Evolutionary conservation across 2,329 filamentous ascomycete genomes (phyloP), one percentile per base, ranked within the genome.

Genomic region (Annulohypoxylon truncatum): DNA sequence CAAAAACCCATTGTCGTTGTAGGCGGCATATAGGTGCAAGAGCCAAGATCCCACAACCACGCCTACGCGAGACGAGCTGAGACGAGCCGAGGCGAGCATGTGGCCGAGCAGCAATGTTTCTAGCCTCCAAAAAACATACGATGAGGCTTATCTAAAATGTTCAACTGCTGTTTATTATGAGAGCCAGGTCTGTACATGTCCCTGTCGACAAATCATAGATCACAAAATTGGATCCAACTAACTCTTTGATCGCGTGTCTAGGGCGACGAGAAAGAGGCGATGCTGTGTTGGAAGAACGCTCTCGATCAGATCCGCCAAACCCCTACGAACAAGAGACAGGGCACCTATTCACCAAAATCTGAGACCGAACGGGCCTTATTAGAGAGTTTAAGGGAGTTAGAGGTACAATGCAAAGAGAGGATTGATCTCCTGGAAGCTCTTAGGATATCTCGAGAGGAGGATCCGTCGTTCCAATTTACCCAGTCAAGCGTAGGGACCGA

Each of bases 161-260:
- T 97, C 94, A 12, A 98, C 94, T 1, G 95, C 95, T 38, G 92
- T 97, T 56, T 97, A 97, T 81, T 97, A 97, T 79, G 96, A 99
- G 82, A 89, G 91, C 77, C 91, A 96, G 88, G 94, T 96, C 81
- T 58, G 73, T 60, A n/a, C 24, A 31, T 28, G 4, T 15, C 33
- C 8, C 26, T 50, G 9, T 24, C 22, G 61, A 66, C 33, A 48
- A 33, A 20, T 33, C 40, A 15, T 13, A 12, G 5, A 24, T 22
- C 12, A 29, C 20, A 40, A 15, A 26, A 2, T 10, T 38, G 7
- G 12, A 56, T 8, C n/a, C 15, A 60, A 12, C 69, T 64, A 33
- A 58, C 48, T 54, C 5, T 64, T 10, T 35, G 20, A 15, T 33
- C 28, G 13, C 8, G 22, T 12, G 6, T 35, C 47, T 55, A 97